Conservation (phyloP, 73 alveolate genomes). For the Effrenium voratum region DNA sequence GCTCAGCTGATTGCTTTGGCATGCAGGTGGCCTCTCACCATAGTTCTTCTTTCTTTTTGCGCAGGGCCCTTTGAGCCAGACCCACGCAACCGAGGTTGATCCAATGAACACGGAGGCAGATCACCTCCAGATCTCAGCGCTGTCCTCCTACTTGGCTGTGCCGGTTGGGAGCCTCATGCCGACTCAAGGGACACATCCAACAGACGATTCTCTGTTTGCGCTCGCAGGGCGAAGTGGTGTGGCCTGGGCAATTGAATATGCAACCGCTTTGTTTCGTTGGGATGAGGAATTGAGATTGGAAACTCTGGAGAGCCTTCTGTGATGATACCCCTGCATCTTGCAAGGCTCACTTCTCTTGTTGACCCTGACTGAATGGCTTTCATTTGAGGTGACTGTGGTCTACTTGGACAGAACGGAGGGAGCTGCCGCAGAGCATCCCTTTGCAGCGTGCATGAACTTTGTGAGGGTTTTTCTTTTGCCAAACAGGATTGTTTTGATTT, state of each 20-base stretch:
- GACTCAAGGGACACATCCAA: not conserved
- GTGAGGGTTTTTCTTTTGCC: not conserved
- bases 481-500: not conserved
- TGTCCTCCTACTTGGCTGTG: slow-evolving; percentile 45
- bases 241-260: too few species aligned
- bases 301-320: too few species aligned
- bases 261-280: too few species aligned
- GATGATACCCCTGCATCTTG: too few species aligned
- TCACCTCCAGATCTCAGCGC: slow-evolving; percentile 81
- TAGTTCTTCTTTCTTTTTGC: not conserved
- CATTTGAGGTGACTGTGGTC: slow-evolving; percentile 54
- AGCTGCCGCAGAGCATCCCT: slow-evolving; percentile 45
- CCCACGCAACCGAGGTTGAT: not conserved
- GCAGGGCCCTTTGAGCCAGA: not conserved
- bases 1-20: not conserved
- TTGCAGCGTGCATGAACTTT: not conserved
- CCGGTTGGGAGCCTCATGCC: slow-evolving; percentile 7
- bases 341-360: too few species aligned
- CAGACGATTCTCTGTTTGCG: not conserved
- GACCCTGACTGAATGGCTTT: too few species aligned
- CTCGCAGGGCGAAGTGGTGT: not conserved
- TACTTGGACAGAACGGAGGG: slow-evolving; percentile 72
- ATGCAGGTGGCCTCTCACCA: not conserved
- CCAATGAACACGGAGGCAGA: slow-evolving; percentile 77
- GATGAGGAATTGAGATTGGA: too few species aligned